These are phyloP conservation scores for Rhizopus microsporus DNA, from an alignment of 371 early-diverging fungal species.

Conservation along the genomic window DNA sequence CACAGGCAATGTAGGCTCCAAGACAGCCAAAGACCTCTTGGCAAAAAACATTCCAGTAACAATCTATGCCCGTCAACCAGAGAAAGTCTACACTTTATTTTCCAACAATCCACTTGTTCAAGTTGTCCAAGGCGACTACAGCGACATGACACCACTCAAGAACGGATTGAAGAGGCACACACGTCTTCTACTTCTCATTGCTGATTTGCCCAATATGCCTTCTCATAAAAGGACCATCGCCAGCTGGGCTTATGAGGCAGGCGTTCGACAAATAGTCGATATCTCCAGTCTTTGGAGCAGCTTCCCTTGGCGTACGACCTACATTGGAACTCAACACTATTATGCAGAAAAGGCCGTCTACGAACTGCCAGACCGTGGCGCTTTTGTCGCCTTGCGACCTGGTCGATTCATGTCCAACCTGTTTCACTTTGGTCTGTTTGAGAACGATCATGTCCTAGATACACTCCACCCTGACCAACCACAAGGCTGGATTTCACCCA, in stretches of 20 bases:
- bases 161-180: slow-evolving; percentile 28
- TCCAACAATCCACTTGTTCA: background rate
- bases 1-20: slow-evolving; percentile 26
- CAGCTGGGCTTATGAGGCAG: slow-evolving; percentile 26
- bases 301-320: slow-evolving; percentile 21
- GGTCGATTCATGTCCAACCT: slow-evolving; percentile 35
- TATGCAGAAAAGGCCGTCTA: slow-evolving; percentile 28
- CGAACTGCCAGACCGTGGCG: slow-evolving; percentile 23
- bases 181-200: slow-evolving; percentile 28
- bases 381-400: slow-evolving; percentile 35
- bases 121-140: slow-evolving; percentile 33
- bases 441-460: slow-evolving; percentile 4
- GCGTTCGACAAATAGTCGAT: slow-evolving; percentile 37
- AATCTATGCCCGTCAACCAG: slow-evolving; percentile 15
- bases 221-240: slow-evolving; percentile 16
- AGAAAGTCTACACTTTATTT: slow-evolving; percentile 13
- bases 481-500: slow-evolving; percentile 23
- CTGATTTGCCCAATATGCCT: slow-evolving; percentile 7
- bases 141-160: slow-evolving; percentile 19
- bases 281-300: slow-evolving; percentile 23
- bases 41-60: slow-evolving; percentile 12
- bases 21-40: slow-evolving; percentile 11
- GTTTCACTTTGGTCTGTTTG: background rate
- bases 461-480: background rate
- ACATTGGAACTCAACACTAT: slow-evolving; percentile 22